Base-by-base conservation (phyloP, 2,329 filamentous ascomycete species). In the Monosporascus ibericus region DNA sequence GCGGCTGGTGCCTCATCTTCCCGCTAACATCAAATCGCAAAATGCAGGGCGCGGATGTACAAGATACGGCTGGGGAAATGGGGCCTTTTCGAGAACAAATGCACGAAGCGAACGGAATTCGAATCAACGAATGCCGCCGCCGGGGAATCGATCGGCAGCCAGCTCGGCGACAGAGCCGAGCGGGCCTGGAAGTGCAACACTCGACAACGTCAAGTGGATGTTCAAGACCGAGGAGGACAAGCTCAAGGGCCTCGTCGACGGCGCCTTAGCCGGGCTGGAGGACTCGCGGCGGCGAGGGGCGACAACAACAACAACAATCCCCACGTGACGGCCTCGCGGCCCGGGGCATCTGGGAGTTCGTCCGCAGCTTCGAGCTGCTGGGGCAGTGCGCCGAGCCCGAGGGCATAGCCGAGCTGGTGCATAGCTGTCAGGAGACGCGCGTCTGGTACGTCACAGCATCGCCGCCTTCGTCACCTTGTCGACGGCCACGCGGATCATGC, bases 21-120 rank as follows among this genome's bases (percentile, higher is more conserved):
- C 25, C 25, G 25, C 25, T 27, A 27, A 27, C 25, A 27, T 27
- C 25, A 9, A 27, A 27, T 27, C 25, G 3, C 25, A 27, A 44
- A 9, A 44, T n/a, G 14, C 40, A 20, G 30, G 18, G 27, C n/a
- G 30, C 15, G 24, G 39, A 53, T 53, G 46, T 53, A 53, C 39
- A 53, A 53, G 36, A 46, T 44, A 20, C 42, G 52, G 2, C 50
- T 53, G 7, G 46, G 40, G 44, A 53, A 39, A 38, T 53, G 52
- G 52, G 48, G 50, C 17, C 48, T 51, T 20, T 39, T 48, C 48
- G 48, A 53, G 44, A 50, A 53, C 39, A 53, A 48, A 20, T 49
- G 39, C 17, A 50, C 37, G 38, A 48, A 22, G 14, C 48, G 52
- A 3, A 30, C 44, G 14, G 25, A 15, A 39, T 20, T 38, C 20